Conservation (phyloP, 192 early-diverging fungal genomes). For the Haplosporangium gracile region DNA sequence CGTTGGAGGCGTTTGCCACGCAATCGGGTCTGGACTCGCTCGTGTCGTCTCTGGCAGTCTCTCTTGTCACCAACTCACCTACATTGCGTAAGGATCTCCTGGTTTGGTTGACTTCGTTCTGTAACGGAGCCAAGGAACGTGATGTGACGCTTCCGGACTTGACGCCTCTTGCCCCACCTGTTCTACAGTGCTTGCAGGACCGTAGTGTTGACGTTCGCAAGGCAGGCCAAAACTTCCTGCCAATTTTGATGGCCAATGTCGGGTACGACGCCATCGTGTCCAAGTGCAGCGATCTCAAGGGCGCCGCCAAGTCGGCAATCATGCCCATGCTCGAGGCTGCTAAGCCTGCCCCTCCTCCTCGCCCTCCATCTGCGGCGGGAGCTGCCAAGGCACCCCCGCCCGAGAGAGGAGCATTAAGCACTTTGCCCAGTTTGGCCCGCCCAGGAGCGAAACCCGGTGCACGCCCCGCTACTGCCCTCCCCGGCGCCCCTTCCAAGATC, state of each 20-base stretch:
- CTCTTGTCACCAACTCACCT: conserved; percentile 86
- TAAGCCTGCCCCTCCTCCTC: conserved; percentile 63
- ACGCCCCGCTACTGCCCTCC: conserved; percentile 27
- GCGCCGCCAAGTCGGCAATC: conserved; percentile 79
- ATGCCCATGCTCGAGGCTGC: conserved; percentile 82
- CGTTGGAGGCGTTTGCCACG: conserved; percentile 79
- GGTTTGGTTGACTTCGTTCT: conserved; percentile 79
- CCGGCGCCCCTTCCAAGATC: conserved; percentile 29
- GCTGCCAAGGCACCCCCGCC: conserved; percentile 28
- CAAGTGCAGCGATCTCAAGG: conserved; percentile 82
- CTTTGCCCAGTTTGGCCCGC: conserved; percentile 32
- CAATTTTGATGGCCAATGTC: conserved; percentile 73
- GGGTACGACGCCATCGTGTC: conserved; percentile 81
- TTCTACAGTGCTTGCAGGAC: conserved; percentile 90
- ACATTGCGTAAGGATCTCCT: conserved; percentile 90
- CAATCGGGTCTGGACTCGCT: conserved; percentile 80
- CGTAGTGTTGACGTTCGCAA: conserved; percentile 92
- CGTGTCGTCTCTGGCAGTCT: conserved; percentile 71
- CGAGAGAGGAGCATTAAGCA: conserved; percentile 43
- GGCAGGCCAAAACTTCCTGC: conserved; percentile 79
- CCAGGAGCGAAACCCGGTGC: conserved; percentile 36
- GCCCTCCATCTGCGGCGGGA: conserved; percentile 47
- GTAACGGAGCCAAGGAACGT: conserved; percentile 61
- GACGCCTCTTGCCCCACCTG: conserved; percentile 71
- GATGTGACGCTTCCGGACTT: conserved; percentile 71